Percentiles rank a stretch among this genome's conserved stretches.
Evolutionary conservation across 2,329 filamentous ascomycete species (phyloP).

Genomic region (Ascochyta lentis): DNA sequence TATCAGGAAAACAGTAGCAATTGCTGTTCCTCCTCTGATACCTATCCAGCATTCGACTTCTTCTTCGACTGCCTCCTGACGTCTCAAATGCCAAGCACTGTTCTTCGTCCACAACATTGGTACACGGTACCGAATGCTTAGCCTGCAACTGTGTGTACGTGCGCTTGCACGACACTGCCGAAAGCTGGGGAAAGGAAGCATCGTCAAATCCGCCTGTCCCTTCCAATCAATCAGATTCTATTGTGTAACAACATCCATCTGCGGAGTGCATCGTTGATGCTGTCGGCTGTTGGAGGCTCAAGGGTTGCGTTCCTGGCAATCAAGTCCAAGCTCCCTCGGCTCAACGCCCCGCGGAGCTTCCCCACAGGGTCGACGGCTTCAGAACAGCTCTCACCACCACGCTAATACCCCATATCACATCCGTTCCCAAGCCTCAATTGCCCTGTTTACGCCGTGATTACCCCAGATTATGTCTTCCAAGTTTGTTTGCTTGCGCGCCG

Average conservation of each 20-base stretch:
- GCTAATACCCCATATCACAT: conserved; percentile 14
- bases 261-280: conserved; percentile 5
- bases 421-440: conserved; percentile 10
- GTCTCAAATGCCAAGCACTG: conserved; percentile 8
- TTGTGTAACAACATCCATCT: conserved; percentile 19
- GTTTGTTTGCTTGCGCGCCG: conserved; percentile 39
- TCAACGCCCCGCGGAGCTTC: conserved; percentile 10
- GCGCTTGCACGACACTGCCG: conserved; percentile 15
- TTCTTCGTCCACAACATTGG: conserved; percentile 13
- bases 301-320: conserved; percentile 1
- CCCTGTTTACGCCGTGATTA: conserved; percentile 4
- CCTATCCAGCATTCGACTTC: not conserved
- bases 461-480: conserved; percentile 38
- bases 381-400: conserved; percentile 12
- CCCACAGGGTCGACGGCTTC: conserved; percentile 10
- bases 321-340: conserved; percentile 19
- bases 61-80: not conserved
- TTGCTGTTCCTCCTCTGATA: not conserved
- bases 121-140: conserved; percentile 19
- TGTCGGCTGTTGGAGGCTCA: conserved; percentile 17
- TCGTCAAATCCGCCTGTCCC: not conserved
- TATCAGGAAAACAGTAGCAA: not conserved
- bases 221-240: conserved; percentile 18
- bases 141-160: conserved; percentile 15
- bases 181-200: conserved; percentile 19